Conservation (phyloP, 192 early-diverging fungal species). For the Coemansia reversa region DNA sequence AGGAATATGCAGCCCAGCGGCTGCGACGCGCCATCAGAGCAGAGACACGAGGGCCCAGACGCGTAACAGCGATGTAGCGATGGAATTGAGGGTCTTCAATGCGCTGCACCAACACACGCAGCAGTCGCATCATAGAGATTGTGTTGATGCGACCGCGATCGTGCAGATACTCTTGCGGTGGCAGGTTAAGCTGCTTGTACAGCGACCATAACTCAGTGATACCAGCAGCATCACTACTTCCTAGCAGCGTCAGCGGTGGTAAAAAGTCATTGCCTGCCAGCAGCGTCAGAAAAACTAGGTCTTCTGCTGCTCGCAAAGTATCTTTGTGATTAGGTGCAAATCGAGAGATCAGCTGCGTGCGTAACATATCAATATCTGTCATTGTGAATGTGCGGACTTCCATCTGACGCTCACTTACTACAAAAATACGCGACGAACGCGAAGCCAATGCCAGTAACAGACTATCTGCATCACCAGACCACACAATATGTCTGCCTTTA, state of each 20-base stretch:
- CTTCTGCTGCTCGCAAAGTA: slow-evolving; percentile 77
- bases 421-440: slow-evolving; percentile 87
- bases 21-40: slow-evolving; percentile 25
- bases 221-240: slow-evolving; percentile 51
- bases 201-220: slow-evolving; percentile 59
- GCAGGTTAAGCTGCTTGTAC: slow-evolving; percentile 23
- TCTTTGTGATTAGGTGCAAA: slow-evolving; percentile 68
- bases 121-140: slow-evolving; percentile 36
- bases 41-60: slow-evolving; percentile 24
- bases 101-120: slow-evolving; percentile 48
- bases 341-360: slow-evolving; percentile 64
- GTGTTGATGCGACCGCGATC: slow-evolving; percentile 56
- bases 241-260: slow-evolving; percentile 47
- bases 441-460: slow-evolving; percentile 92
- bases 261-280: slow-evolving; percentile 97
- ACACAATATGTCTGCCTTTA: slow-evolving; percentile 74
- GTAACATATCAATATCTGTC: slow-evolving; percentile 19
- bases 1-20: slow-evolving; percentile 14
- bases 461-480: slow-evolving; percentile 94
- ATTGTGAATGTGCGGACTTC: slow-evolving; percentile 16
- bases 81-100: slow-evolving; percentile 59
- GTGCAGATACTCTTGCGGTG: slow-evolving; percentile 48
- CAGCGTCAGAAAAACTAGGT: slow-evolving; percentile 88
- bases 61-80: slow-evolving; percentile 24
- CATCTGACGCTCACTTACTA: slow-evolving; percentile 83